Percentiles rank a stretch among this genome's conserved stretches.
Evolutionary conservation across 176 grass and related monocot species (phyloP).

Genomic region (Musa itinerans): DNA sequence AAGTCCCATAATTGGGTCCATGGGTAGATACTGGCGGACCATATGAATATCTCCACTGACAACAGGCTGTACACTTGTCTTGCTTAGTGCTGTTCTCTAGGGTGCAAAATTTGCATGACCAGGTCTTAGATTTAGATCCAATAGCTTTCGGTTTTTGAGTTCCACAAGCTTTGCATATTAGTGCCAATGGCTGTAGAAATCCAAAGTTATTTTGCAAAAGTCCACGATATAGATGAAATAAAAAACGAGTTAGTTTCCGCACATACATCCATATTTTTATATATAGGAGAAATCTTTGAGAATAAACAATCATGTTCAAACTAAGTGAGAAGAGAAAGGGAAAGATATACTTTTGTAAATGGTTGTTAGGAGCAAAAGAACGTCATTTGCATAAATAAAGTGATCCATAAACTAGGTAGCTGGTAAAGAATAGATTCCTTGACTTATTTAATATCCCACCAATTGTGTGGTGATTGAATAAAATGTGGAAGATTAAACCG

Average conservation of each 20-base stretch:
- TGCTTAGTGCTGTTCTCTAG: conserved; percentile 60
- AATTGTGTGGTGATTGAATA: too few species aligned
- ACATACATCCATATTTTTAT: not conserved
- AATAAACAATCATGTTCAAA: not conserved
- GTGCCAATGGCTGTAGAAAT: conserved; percentile 45
- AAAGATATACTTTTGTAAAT: not conserved
- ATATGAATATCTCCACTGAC: conserved; percentile 89
- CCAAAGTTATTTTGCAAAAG: conserved; percentile 1
- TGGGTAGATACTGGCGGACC: conserved; percentile 38
- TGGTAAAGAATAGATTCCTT: too few species aligned
- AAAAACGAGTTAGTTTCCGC: not conserved
- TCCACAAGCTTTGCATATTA: conserved; percentile 78
- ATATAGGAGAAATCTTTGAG: not conserved
- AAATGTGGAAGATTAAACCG: too few species aligned
- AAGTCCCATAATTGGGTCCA: conserved; percentile 39
- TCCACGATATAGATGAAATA: not conserved
- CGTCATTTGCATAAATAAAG: not conserved
- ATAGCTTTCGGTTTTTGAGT: conserved; percentile 52
- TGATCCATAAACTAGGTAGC: too few species aligned
- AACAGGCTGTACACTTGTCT: conserved; percentile 80
- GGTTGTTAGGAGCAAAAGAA: not conserved
- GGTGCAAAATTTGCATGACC: conserved; percentile 95
- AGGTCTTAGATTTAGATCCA: conserved; percentile 50
- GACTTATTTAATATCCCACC: too few species aligned
- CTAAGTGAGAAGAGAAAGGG: not conserved